Conservation (phyloP, 345 rosid genomes). For the Citrus glauca region DNA sequence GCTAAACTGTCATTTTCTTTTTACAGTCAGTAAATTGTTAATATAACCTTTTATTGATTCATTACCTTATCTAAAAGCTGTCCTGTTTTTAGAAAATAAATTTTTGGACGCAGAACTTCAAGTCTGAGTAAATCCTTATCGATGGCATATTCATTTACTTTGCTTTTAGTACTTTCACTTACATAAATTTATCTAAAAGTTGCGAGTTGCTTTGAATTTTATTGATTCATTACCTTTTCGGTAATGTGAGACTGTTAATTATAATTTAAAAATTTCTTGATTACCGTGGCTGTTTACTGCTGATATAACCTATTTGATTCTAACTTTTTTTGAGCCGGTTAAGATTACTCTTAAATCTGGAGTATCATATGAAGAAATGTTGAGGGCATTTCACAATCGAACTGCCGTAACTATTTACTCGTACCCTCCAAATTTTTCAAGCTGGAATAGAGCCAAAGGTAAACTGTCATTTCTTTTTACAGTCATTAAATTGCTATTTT, state of each 20-base stretch:
- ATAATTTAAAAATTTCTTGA: neutral
- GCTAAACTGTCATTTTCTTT: conserved; percentile 28
- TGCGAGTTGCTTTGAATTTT: neutral
- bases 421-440: conserved; percentile 50
- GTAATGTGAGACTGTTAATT: neutral
- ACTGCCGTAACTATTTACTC: conserved; percentile 74
- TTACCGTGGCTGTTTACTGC: conserved; percentile 42
- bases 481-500: neutral
- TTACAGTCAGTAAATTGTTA: neutral
- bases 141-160: neutral
- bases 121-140: neutral
- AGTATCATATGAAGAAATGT: conserved; percentile 79
- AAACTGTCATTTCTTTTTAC: conserved; percentile 3
- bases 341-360: conserved; percentile 76
- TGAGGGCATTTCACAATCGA: conserved; percentile 77
- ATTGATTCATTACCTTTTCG: neutral
- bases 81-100: too few species aligned
- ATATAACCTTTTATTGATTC: neutral
- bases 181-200: neutral
- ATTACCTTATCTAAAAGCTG: neutral
- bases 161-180: neutral
- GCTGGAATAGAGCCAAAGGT: conserved; percentile 66
- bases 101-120: neutral
- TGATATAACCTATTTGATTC: conserved; percentile 14
- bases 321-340: conserved; percentile 72